Evolutionary conservation across 78 protist genomes (phyloP), one percentile per base, ranked within the genome.

Genomic region (Protostelium mycophagum): DNA sequence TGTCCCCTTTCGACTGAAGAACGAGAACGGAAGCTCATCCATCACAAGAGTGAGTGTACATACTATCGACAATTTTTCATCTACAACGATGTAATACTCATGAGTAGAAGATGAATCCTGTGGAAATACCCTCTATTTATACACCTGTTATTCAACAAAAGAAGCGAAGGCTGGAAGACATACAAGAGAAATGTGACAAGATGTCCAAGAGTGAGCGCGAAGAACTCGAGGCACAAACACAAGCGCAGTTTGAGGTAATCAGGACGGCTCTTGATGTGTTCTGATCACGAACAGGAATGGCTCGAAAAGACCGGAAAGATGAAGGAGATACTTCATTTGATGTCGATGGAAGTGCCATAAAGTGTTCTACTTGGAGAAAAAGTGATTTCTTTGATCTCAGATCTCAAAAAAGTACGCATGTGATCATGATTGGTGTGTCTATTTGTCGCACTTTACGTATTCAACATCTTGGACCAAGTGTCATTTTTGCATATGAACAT

Each of bases 261-360:
- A 25, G n/a, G n/a, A n/a, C 73, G 16, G 73, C 5, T 51, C 31
- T 51, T 51, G 73, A 16, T 51, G 31, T 25, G 16, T 16, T 25
- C 16, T 16, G 5, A 16, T 25, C 73, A 51, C 31, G 16, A 51
- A 16, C 16, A 51, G 73, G 73, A 16, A 51, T 51, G 73, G 73
- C 16, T 51, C 31, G 16, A 16, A 16, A 51, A 51, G 16, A 51
- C 73, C 31, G 73, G 73, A 51, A 51, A 16, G 16, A 51, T 51
- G 73, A 51, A 51, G 73, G 73, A 51, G 73, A 51, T 51, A 51
- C n/a, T n/a, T n/a, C n/a, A n/a, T n/a, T n/a, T n/a, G n/a, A n/a
- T n/a, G n/a, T n/a, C n/a, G n/a, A n/a, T n/a, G n/a, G n/a, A n/a
- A n/a, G n/a, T n/a, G n/a, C n/a, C n/a, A n/a, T n/a, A n/a, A n/a